Conservation (phyloP, 371 early-diverging fungal genomes). For the Umbelopsis sp. region DNA sequence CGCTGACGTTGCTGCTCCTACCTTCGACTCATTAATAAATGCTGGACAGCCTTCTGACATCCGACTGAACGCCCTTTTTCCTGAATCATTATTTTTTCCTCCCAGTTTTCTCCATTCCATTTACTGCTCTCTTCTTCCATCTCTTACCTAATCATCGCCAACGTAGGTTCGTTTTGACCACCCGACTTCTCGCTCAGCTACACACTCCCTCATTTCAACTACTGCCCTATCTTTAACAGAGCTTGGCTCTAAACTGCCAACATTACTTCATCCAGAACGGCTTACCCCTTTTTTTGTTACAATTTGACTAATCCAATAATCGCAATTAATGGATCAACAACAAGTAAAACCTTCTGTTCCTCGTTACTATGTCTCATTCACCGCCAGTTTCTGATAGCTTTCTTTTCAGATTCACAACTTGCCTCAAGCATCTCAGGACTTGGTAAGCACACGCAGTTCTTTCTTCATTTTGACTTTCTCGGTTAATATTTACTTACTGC, state of each 20-base stretch:
- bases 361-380: too few species aligned
- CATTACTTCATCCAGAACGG: background rate
- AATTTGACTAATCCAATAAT: background rate
- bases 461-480: background rate
- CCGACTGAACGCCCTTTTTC: background rate
- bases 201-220: background rate
- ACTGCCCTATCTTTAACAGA: background rate
- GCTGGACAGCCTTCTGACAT: slow-evolving; percentile 5
- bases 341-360: background rate
- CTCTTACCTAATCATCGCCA: background rate
- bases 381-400: background rate
- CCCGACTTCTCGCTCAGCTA: too few species aligned
- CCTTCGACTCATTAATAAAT: background rate
- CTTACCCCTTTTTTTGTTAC: background rate
- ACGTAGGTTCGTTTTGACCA: background rate
- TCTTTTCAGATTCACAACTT: background rate
- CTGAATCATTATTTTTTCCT: background rate
- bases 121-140: background rate
- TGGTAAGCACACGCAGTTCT: background rate
- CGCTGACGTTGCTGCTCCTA: background rate
- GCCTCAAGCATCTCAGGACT: slow-evolving; percentile 2
- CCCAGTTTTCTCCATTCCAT: background rate
- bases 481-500: background rate
- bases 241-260: slow-evolving; percentile 18
- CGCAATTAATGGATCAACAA: slow-evolving; percentile 12